phyloP scores from a whole-genome alignment of 345 rosid species.

The Eucalyptus marginata region DNA sequence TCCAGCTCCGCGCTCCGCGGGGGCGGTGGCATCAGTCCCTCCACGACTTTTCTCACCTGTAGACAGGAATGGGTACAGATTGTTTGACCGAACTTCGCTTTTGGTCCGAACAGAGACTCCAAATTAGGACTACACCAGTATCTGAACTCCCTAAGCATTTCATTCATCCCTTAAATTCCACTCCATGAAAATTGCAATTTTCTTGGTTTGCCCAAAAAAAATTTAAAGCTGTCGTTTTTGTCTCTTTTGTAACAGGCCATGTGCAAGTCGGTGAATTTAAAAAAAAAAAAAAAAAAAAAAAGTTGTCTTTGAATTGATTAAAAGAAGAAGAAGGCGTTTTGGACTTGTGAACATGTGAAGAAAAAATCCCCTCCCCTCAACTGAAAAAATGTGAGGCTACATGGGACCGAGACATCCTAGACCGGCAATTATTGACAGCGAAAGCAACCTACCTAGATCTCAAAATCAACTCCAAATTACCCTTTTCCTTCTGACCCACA shows the following conservation, averaged over 20 bases:
- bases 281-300: accelerated
- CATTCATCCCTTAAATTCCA: background rate
- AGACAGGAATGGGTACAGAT: constrained; percentile 19
- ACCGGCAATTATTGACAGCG: background rate
- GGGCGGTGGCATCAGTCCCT: constrained; percentile 48
- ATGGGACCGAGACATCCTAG: background rate
- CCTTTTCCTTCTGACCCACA: background rate
- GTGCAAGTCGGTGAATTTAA: background rate
- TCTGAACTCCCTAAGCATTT: background rate
- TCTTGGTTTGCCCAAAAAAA: background rate
- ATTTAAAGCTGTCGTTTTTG: background rate
- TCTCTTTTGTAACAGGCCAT: background rate
- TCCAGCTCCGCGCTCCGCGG: constrained; percentile 50
- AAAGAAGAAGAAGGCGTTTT: background rate
- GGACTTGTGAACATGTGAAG: background rate
- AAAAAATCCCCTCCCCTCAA: background rate
- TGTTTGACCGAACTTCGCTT: background rate
- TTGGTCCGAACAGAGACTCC: background rate
- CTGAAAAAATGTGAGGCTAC: background rate
- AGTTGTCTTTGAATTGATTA: background rate
- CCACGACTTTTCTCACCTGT: constrained; percentile 70
- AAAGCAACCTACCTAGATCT: background rate
- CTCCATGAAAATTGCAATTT: background rate
- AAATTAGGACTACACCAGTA: background rate
- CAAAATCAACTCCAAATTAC: background rate